Evolutionary conservation across 2,329 filamentous ascomycete species (phyloP).

Genomic region (Microascus cirrosus): DNA sequence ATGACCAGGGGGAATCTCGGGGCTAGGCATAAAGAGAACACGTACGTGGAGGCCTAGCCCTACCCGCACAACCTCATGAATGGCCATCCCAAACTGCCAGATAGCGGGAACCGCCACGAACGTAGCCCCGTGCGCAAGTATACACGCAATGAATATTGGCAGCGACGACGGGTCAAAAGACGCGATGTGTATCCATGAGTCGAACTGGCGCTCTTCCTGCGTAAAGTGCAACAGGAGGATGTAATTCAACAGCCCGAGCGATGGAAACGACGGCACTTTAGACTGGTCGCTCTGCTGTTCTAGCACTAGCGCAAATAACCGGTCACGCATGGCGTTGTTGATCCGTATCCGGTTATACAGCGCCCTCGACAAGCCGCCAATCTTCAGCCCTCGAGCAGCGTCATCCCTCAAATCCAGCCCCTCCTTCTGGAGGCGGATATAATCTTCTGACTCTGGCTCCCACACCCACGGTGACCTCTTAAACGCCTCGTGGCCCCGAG

Average conservation of each 20-base stretch:
- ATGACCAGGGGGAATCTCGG: no score
- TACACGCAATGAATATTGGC: constrained; percentile 48
- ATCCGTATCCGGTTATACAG: constrained; percentile 13
- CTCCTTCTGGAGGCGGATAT: constrained; percentile 5
- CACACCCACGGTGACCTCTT: constrained; percentile 21
- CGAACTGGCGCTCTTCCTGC: constrained; percentile 42
- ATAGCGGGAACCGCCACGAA: constrained; percentile 45
- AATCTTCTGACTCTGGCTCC: constrained; percentile 18
- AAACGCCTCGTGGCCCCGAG: constrained; percentile 18
- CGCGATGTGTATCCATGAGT: constrained; percentile 50
- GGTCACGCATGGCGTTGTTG: constrained; percentile 41
- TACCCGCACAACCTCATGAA: constrained; percentile 38
- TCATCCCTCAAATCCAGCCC: constrained; percentile 1
- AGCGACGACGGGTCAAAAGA: constrained; percentile 45
- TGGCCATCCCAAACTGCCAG: constrained; percentile 47
- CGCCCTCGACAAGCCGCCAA: neutral
- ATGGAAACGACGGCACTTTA: constrained; percentile 49
- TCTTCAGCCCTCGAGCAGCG: neutral
- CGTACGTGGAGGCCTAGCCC: constrained; percentile 13
- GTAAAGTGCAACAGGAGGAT: constrained; percentile 50
- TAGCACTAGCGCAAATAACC: constrained; percentile 52
- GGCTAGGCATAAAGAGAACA: neutral
- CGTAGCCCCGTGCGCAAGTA: constrained; percentile 49
- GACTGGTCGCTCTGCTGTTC: constrained; percentile 35
- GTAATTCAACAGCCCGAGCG: constrained; percentile 47